Conservation (phyloP, 345 rosid species). For the Mangifera indica region DNA sequence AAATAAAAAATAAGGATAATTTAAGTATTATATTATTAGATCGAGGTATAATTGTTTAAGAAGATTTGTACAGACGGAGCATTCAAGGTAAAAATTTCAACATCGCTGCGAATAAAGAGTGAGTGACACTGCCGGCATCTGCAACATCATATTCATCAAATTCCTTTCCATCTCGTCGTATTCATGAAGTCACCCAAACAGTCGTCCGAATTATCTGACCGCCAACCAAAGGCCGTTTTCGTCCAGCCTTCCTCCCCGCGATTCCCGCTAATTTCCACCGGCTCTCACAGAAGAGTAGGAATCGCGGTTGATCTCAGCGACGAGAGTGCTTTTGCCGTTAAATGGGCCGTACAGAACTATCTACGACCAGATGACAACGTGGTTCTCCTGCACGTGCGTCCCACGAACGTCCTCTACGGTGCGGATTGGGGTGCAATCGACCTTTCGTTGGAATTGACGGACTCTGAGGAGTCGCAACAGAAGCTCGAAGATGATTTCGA, state of each 20-base stretch:
- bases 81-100: no score
- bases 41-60: no score
- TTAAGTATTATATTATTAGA: no score
- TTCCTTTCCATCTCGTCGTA: not conserved
- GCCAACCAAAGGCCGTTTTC: slow-evolving; percentile 39
- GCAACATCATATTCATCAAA: not conserved
- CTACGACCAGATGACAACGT: slow-evolving; percentile 84
- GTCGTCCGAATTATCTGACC: slow-evolving; percentile 28
- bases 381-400: slow-evolving; percentile 69
- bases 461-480: slow-evolving; percentile 38
- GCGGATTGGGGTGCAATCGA: slow-evolving; percentile 90
- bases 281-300: slow-evolving; percentile 68
- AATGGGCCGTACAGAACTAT: slow-evolving; percentile 86
- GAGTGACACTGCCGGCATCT: no score
- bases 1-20: no score
- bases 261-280: slow-evolving; percentile 39
- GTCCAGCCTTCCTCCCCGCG: slow-evolving; percentile 72
- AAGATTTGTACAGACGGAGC: no score
- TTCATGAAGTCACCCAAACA: slow-evolving; percentile 42
- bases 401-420: slow-evolving; percentile 76
- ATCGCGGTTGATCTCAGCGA: slow-evolving; percentile 89
- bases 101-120: no score
- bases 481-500: slow-evolving; percentile 80
- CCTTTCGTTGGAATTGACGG: slow-evolving; percentile 18
- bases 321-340: slow-evolving; percentile 79